A percentile compares a stretch with the other conserved stretches of the same genome.
Evolutionary conservation across 2,329 filamentous ascomycete genomes (phyloP).

Genomic region (Leptographium wingfieldii): DNA sequence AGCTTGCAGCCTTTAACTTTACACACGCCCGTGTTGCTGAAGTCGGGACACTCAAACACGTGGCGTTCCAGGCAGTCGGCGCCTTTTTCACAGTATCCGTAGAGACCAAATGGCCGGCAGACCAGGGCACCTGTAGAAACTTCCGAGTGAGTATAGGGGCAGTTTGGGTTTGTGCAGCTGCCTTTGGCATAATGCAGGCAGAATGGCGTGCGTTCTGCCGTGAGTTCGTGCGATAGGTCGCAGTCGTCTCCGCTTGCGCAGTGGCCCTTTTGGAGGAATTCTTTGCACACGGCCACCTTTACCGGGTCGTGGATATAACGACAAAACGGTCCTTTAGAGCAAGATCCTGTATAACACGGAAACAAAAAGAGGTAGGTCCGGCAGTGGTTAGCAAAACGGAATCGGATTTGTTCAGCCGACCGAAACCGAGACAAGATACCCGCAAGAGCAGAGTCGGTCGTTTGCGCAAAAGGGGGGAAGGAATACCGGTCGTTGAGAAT

Average conservation of each 20-base stretch:
- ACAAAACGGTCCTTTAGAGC: constrained; percentile 68
- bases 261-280: constrained; percentile 65
- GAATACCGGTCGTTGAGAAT: constrained; percentile 57
- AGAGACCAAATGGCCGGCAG: constrained; percentile 70
- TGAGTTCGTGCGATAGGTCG: constrained; percentile 81
- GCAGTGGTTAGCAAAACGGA: constrained; percentile 22
- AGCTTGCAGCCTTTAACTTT: constrained; percentile 70
- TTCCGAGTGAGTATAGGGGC: constrained; percentile 75
- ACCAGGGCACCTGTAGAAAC: constrained; percentile 66
- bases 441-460: too few species aligned
- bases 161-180: constrained; percentile 76
- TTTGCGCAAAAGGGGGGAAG: constrained; percentile 17
- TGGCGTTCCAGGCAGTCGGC: constrained; percentile 68
- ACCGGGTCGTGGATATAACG: constrained; percentile 70
- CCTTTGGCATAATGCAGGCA: constrained; percentile 86
- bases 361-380: background rate
- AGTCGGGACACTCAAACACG: constrained; percentile 87
- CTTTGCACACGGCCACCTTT: constrained; percentile 84
- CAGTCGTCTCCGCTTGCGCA: constrained; percentile 70
- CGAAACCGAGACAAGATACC: background rate
- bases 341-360: constrained; percentile 52
- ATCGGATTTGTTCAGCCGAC: background rate
- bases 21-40: constrained; percentile 82
- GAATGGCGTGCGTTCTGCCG: constrained; percentile 69
- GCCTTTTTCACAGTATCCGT: constrained; percentile 83